Percentiles rank a stretch among this genome's conserved stretches.
These are phyloP conservation scores for Claviceps sp. DNA, from an alignment of 2,329 filamentous ascomycete species.

Conservation along the genomic window DNA sequence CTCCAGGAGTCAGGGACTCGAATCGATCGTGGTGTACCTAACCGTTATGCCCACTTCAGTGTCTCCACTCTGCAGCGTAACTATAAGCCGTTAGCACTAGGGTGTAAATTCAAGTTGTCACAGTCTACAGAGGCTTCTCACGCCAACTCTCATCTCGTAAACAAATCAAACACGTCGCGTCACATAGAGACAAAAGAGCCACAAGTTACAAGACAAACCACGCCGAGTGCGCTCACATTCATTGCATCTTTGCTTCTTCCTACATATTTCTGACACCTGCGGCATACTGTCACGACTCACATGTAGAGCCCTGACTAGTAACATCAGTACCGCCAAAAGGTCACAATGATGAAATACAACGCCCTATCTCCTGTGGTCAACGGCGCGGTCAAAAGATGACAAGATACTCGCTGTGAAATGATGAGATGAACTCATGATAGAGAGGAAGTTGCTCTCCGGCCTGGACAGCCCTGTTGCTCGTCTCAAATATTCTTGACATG, in stretches of 20 bases:
- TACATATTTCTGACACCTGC: background rate
- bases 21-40: no score
- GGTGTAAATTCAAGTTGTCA: no score
- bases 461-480: background rate
- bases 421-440: background rate
- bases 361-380: background rate
- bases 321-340: background rate
- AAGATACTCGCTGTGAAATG: background rate
- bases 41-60: no score
- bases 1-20: no score
- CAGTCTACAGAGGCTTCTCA: no score
- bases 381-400: background rate
- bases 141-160: background rate
- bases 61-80: no score
- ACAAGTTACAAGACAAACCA: background rate
- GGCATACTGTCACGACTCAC: constrained; percentile 7
- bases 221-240: background rate
- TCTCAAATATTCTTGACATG: constrained; percentile 3
- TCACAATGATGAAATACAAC: background rate
- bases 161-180: background rate
- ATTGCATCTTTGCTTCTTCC: background rate
- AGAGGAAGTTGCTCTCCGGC: background rate
- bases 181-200: background rate
- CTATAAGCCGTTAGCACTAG: no score
- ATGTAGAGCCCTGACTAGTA: constrained; percentile 2